Conservation (phyloP, 129 eudicot species). For the Helianthus annuus region HanXRQr2.0-SUNRISE NC_035445.2:72992357-72992856, state of each 20-base stretch:
- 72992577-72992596: neutral
- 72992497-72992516: conserved; percentile 2
- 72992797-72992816: conserved; percentile 19
- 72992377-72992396: no score
- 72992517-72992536: neutral
- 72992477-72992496: conserved; percentile 1
- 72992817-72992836: neutral
- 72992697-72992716: conserved; percentile 80
- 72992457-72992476: no score
- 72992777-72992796: conserved; percentile 7
- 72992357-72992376: no score
- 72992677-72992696: conserved; percentile 90
- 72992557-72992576: neutral
- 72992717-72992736: conserved; percentile 97
- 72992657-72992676: conserved; percentile 73
- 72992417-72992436: no score
- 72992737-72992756: conserved; percentile 98
- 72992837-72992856: conserved; percentile 96
- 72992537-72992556: neutral
- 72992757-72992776: conserved; percentile 29
- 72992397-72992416: no score
- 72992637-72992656: conserved; percentile 70
- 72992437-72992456: no score
- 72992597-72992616: conserved; percentile 84
- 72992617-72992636: conserved; percentile 73